Evolutionary conservation across 2,329 filamentous ascomycete species (phyloP).

Genomic region (Massarina eburnea): DNA sequence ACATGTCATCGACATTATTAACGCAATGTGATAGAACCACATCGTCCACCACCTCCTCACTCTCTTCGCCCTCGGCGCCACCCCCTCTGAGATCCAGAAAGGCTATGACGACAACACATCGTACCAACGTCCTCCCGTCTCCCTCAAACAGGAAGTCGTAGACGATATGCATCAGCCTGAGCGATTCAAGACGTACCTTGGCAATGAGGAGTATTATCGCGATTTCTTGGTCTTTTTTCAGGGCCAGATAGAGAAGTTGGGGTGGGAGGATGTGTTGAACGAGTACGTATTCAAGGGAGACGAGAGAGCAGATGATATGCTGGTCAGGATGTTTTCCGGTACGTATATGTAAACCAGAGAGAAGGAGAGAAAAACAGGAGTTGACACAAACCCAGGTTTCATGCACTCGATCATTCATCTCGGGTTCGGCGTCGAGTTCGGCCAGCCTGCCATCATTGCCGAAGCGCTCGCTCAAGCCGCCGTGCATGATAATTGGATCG

Average conservation of each 20-base stretch:
- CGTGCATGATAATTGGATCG: conserved; percentile 64
- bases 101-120: conserved; percentile 65
- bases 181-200: conserved; percentile 62
- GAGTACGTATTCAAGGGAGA: conserved; percentile 71
- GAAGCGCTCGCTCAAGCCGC: conserved; percentile 77
- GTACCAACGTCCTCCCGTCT: conserved; percentile 64
- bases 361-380: neutral
- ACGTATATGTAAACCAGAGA: conserved; percentile 11
- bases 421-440: conserved; percentile 81
- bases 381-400: conserved; percentile 53
- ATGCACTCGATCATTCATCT: conserved; percentile 83
- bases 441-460: conserved; percentile 78
- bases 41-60: conserved; percentile 77
- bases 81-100: conserved; percentile 58
- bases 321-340: conserved; percentile 68
- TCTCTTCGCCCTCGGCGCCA: conserved; percentile 74
- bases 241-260: conserved; percentile 65
- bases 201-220: conserved; percentile 65
- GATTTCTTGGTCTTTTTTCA: conserved; percentile 80
- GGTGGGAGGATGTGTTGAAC: conserved; percentile 63
- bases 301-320: conserved; percentile 66
- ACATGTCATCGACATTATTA: neutral
- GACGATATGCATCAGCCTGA: conserved; percentile 59
- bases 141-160: conserved; percentile 54
- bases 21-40: conserved; percentile 58